Evolutionary conservation across 2,329 filamentous ascomycete genomes (phyloP), one percentile per base, ranked within the genome.

Genomic region (Monosporascus sp.): DNA sequence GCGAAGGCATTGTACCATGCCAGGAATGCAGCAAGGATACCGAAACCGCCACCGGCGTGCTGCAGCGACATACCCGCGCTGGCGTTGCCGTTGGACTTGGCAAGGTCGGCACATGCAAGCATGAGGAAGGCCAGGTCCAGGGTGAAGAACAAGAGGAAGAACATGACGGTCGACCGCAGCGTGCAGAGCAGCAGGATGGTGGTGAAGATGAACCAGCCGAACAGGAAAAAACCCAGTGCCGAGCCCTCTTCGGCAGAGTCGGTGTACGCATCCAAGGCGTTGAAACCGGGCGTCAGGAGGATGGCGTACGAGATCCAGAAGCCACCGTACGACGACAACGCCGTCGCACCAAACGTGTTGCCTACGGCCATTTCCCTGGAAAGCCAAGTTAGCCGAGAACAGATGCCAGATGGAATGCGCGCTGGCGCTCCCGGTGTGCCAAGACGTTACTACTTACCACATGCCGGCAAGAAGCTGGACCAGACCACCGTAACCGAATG

Each of bases 1-100:
- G 89, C 88, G 55, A 93, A 77, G 38, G 90, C 89, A 65, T 90
- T 91, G 73, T 93, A 95, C 90, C 90, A 95, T 4, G 90, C 89
- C 52, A 89, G 67, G 67, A 95, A 94, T 0, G 89, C 88, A 1
- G 89, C 84, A 7, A 94, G 63, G 57, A 94, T 78, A n/a, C 90
- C 90, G 66, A 94, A 93, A 56, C 85, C 78, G 50, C 90, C 90
- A 58, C 88, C 90, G 4, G 87, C 82, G 70, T 86, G 87, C 63
- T 83, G 82, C 45, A 89, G 73, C 17, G 69, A 72, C 5, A 70
- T 53, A 59, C 78, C 70, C 17, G 80, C 72, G 1, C 61, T 59
- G 18, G 68, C 51, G 58, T 79, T 73, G 54, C 78, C 79, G 56
- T 81, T 73, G 67, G 86, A 74, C 62, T 57, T 63, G 46, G 78